A percentile compares a stretch with the other conserved stretches of the same genome.
These are phyloP conservation scores for Helminthosporium solani DNA, from an alignment of 2,329 filamentous ascomycete species.

Conservation along the genomic window DNA sequence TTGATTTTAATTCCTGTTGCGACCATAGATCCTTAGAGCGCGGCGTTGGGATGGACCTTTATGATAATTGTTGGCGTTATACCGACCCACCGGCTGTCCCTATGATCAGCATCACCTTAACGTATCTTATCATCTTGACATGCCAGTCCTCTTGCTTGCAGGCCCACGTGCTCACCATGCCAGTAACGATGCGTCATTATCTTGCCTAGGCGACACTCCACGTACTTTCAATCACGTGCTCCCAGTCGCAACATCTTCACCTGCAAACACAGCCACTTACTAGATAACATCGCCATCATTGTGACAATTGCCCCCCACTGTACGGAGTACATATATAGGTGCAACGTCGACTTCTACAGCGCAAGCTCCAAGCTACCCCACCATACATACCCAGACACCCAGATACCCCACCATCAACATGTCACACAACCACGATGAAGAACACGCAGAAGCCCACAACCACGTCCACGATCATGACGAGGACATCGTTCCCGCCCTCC, in stretches of 20 bases:
- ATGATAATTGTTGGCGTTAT: constrained; percentile 6
- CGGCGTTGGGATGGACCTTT: constrained; percentile 27
- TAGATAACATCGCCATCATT: too few species aligned
- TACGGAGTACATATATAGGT: too few species aligned
- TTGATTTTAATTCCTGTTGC: constrained; percentile 13
- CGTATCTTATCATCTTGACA: background rate
- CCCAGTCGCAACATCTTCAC: too few species aligned
- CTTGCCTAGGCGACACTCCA: constrained; percentile 9
- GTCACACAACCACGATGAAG: constrained; percentile 47
- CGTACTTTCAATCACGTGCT: background rate
- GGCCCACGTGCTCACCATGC: constrained; percentile 23
- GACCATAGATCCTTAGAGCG: constrained; percentile 33
- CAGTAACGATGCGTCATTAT: constrained; percentile 9
- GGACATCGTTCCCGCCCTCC: constrained; percentile 87
- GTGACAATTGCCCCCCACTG: too few species aligned
- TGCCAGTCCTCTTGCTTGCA: background rate
- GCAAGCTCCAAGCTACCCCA: constrained; percentile 29
- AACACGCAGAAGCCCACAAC: constrained; percentile 57
- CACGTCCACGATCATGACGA: constrained; percentile 82
- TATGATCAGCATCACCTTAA: too few species aligned
- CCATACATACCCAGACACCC: constrained; percentile 17
- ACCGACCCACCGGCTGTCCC: too few species aligned
- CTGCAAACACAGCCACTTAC: too few species aligned
- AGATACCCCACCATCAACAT: constrained; percentile 37
- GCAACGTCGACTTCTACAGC: too few species aligned